Percentiles rank a stretch among this genome's conserved stretches.
Evolutionary conservation across 2,329 filamentous ascomycete genomes (phyloP).

Genomic region (Fusarium continuum): DNA sequence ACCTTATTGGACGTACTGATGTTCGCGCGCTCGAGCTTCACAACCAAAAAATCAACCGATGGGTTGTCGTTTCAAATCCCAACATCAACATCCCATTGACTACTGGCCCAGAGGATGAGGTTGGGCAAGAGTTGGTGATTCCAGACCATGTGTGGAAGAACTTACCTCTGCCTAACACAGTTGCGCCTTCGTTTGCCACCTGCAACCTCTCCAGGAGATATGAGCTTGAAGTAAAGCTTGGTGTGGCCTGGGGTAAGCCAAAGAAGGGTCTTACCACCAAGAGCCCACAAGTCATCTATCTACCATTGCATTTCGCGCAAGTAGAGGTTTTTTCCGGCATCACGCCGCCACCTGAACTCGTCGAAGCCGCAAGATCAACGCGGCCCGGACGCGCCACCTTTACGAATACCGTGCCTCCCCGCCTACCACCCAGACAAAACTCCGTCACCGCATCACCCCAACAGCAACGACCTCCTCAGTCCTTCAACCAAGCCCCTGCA

Average conservation of each 20-base stretch:
- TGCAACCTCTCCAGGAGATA: constrained; percentile 89
- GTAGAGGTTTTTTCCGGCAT: constrained; percentile 90
- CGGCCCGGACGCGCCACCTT: constrained; percentile 54
- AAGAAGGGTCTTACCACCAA: constrained; percentile 42
- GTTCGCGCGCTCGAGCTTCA: constrained; percentile 80
- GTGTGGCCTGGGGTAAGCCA: constrained; percentile 76
- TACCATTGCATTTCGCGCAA: constrained; percentile 78
- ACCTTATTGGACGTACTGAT: constrained; percentile 80
- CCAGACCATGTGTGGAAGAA: constrained; percentile 78
- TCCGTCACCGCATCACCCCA: constrained; percentile 32
- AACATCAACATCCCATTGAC: constrained; percentile 78
- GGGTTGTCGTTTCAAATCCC: constrained; percentile 76
- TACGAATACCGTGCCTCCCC: constrained; percentile 44
- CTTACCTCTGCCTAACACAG: constrained; percentile 79
- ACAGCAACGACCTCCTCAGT: constrained; percentile 36
- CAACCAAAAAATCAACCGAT: constrained; percentile 75
- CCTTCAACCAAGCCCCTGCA: constrained; percentile 39
- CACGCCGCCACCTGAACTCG: constrained; percentile 77
- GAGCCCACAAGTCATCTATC: constrained; percentile 74
- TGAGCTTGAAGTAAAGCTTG: constrained; percentile 82
- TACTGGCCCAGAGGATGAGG: constrained; percentile 60
- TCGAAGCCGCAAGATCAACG: constrained; percentile 63
- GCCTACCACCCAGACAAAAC: constrained; percentile 49
- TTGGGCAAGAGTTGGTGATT: constrained; percentile 74
- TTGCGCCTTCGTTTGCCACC: constrained; percentile 85